Conservation (phyloP, 352 stramenopile species). For the Discostella stelligera region DNA sequence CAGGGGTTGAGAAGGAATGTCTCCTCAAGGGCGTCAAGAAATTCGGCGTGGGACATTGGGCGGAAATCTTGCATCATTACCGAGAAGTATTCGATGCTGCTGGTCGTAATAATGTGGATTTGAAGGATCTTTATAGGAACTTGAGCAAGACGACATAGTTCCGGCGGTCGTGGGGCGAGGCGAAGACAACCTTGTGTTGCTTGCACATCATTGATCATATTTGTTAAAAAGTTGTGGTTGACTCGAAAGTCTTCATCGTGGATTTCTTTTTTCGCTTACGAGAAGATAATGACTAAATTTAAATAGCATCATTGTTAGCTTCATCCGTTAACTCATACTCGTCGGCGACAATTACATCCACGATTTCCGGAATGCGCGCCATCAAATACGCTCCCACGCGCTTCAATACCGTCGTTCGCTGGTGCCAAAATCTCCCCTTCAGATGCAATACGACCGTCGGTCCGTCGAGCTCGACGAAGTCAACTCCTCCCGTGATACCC, state of each 20-base stretch:
- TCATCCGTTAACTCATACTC: slow-evolving; percentile 71
- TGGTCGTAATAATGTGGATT: slow-evolving; percentile 31
- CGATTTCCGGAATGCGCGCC: slow-evolving; percentile 82
- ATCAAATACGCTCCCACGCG: slow-evolving; percentile 79
- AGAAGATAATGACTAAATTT: not conserved
- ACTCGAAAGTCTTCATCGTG: not conserved
- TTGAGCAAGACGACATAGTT: slow-evolving; percentile 12
- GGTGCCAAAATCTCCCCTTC: slow-evolving; percentile 83
- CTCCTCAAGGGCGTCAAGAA: slow-evolving; percentile 28
- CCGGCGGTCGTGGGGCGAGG: no score
- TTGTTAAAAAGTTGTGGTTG: not conserved
- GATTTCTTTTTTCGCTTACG: not conserved
- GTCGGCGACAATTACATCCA: slow-evolving; percentile 83
- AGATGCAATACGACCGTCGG: slow-evolving; percentile 64
- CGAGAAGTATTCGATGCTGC: slow-evolving; percentile 21
- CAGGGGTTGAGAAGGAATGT: slow-evolving; percentile 28
- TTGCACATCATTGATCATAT: not conserved
- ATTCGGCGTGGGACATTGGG: slow-evolving; percentile 29
- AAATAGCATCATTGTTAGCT: slow-evolving; percentile 68
- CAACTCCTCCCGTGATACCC: slow-evolving; percentile 85
- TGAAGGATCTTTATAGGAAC: slow-evolving; percentile 39
- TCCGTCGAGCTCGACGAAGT: slow-evolving; percentile 85
- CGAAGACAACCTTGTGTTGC: not conserved
- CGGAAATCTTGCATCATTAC: slow-evolving; percentile 19
- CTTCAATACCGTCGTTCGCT: slow-evolving; percentile 77